These are phyloP conservation scores for Sporisorium iseilematis-ciliati DNA, from an alignment of 1,284 basidiomycete species.

Conservation along the genomic window DNA sequence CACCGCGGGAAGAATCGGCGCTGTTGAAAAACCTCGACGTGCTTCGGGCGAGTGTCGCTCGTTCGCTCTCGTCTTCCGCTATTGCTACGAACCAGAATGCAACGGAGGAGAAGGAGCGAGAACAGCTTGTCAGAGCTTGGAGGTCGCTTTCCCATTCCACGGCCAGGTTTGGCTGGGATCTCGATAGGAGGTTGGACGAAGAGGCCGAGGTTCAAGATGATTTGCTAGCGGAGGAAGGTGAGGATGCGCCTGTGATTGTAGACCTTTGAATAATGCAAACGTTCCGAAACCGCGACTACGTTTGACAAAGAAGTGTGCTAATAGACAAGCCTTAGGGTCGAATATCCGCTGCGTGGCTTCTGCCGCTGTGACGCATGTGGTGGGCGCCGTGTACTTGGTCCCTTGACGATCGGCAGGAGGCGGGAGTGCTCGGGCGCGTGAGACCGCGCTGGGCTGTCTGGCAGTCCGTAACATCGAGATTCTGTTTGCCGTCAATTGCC, in stretches of 20 bases:
- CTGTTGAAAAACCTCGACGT: constrained; percentile 25
- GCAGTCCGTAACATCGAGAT: no score
- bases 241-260: constrained; percentile 50
- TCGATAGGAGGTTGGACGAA: constrained; percentile 39
- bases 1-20: constrained; percentile 8
- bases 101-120: not conserved
- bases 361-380: no score
- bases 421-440: no score
- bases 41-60: constrained; percentile 33
- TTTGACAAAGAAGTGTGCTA: no score
- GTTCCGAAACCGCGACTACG: no score
- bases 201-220: constrained; percentile 46
- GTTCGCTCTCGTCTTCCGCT: constrained; percentile 17
- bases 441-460: no score
- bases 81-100: not conserved
- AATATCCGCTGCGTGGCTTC: no score
- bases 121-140: constrained; percentile 34
- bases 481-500: no score
- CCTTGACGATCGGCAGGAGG: no score
- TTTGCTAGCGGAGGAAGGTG: constrained; percentile 40
- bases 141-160: constrained; percentile 27
- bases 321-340: no score
- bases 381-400: no score
- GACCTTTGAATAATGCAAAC: constrained; percentile 14
- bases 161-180: constrained; percentile 29